Evolutionary conservation across 306 rosid genomes (phyloP).

Genomic region (Dalbergia cultrata): DNA sequence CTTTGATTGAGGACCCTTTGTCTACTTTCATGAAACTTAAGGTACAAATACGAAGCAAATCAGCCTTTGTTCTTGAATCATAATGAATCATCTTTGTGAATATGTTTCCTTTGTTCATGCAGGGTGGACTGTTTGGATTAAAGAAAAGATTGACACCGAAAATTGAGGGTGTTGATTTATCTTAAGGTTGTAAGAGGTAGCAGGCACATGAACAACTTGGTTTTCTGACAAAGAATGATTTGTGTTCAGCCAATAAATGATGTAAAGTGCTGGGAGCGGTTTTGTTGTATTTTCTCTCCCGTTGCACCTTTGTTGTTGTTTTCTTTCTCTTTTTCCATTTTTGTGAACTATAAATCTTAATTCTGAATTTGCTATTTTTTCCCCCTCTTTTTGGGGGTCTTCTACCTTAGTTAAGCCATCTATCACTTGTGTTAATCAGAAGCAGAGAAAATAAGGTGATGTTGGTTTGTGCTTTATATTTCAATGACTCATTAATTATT

Average conservation of each 20-base stretch:
- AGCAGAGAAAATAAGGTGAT: too few species aligned
- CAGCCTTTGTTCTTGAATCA: background rate
- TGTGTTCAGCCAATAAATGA: background rate
- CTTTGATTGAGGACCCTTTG: background rate
- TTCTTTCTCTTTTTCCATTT: too few species aligned
- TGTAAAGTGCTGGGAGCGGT: background rate
- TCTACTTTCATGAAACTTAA: background rate
- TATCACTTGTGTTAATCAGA: too few species aligned
- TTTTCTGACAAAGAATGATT: background rate
- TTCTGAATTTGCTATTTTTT: too few species aligned
- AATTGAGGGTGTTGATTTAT: constrained; percentile 1
- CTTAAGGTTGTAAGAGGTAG: too few species aligned
- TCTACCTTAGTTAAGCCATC: too few species aligned
- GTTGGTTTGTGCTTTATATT: too few species aligned
- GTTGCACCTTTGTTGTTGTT: too few species aligned
- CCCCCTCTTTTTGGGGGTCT: too few species aligned
- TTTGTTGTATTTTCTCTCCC: too few species aligned
- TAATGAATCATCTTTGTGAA: background rate
- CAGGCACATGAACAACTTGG: background rate
- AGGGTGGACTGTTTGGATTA: background rate
- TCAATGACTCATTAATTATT: too few species aligned
- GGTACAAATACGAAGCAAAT: background rate
- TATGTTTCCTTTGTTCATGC: background rate
- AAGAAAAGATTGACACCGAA: background rate
- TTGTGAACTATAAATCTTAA: background rate